phyloP scores from a whole-genome alignment of 2,329 filamentous ascomycete species.

The Pseudocercospora musae region DNA sequence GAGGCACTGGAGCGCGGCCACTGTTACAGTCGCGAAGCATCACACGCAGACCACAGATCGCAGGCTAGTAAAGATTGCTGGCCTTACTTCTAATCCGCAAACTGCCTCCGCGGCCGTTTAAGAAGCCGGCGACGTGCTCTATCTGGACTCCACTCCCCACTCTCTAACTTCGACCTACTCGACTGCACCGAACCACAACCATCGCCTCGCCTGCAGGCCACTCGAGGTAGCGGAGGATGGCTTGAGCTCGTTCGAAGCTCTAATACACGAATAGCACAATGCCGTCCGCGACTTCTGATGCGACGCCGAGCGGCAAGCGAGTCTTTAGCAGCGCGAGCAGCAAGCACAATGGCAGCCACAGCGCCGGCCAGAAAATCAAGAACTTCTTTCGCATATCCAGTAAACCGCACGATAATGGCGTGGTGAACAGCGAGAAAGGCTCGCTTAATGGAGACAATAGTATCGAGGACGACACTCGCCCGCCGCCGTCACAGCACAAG shows the following conservation, averaged over 20 bases:
- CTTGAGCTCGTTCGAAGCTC: neutral
- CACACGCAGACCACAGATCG: too few species aligned
- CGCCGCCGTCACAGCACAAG: slow-evolving; percentile 54
- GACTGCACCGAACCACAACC: neutral
- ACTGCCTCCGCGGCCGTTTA: neutral
- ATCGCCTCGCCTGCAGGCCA: neutral
- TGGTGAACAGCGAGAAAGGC: slow-evolving; percentile 32
- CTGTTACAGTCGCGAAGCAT: too few species aligned
- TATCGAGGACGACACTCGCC: slow-evolving; percentile 43
- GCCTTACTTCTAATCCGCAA: neutral
- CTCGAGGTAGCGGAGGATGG: neutral
- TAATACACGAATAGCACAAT: slow-evolving; percentile 21
- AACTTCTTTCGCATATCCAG: slow-evolving; percentile 66
- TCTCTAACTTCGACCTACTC: too few species aligned
- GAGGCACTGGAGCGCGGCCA: too few species aligned
- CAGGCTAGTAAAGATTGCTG: neutral
- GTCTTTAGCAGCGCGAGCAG: slow-evolving; percentile 48
- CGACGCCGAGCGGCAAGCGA: slow-evolving; percentile 37
- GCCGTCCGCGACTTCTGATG: slow-evolving; percentile 22
- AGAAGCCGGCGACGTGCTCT: too few species aligned
- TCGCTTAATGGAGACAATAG: slow-evolving; percentile 28
- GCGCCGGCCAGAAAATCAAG: slow-evolving; percentile 61
- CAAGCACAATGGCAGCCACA: slow-evolving; percentile 46
- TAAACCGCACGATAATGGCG: slow-evolving; percentile 41
- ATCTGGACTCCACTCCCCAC: too few species aligned